Conservation (phyloP, 176 grass and related monocot genomes). For the Musa beccarii region DNA sequence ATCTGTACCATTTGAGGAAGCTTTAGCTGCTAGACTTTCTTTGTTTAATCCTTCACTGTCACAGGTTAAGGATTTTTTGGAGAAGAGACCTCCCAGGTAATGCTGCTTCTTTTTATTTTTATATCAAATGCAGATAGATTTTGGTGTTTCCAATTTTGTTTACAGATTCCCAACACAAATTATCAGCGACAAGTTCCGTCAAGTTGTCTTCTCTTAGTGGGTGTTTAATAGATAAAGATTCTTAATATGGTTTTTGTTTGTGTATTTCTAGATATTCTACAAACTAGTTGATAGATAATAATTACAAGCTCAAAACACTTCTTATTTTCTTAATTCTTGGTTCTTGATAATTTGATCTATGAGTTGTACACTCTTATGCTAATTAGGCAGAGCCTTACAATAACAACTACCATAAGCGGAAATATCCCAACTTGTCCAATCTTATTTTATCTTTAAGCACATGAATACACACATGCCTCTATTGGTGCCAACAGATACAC, state of each 20-base stretch:
- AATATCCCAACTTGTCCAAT: too few relatives aligned
- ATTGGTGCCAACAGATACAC: background rate
- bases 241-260: too few relatives aligned
- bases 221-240: too few relatives aligned
- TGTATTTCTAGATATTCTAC: too few relatives aligned
- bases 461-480: background rate
- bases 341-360: background rate
- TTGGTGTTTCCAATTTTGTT: background rate
- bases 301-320: too few relatives aligned
- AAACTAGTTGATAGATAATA: too few relatives aligned
- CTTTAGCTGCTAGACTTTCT: slow-evolving; percentile 66
- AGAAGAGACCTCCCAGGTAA: slow-evolving; percentile 79
- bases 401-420: too few relatives aligned
- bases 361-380: background rate
- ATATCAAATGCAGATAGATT: background rate
- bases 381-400: too few relatives aligned
- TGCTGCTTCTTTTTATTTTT: background rate
- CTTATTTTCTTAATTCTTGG: too few relatives aligned
- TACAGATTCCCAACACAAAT: background rate
- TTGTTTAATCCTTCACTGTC: slow-evolving; percentile 73
- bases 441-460: too few relatives aligned
- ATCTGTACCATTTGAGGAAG: slow-evolving; percentile 78
- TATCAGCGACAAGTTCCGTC: background rate
- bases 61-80: slow-evolving; percentile 54
- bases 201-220: too few relatives aligned